Conservation (phyloP, 2,329 filamentous ascomycete species). For the Aureobasidium sp. region DNA sequence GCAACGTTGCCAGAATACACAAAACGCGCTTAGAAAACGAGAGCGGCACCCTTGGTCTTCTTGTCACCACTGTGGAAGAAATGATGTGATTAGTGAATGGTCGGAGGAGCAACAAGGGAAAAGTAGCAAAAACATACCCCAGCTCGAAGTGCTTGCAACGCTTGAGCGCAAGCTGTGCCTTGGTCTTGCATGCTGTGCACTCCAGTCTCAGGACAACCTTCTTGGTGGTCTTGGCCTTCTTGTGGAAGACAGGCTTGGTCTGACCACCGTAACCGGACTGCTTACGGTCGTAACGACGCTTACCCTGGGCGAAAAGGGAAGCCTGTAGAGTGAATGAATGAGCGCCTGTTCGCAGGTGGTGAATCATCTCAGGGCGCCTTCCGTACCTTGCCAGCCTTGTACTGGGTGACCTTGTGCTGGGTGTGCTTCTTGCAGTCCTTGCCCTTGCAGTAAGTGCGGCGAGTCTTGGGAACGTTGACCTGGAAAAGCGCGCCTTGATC, state of each 20-base stretch:
- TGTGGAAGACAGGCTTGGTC: slow-evolving; percentile 99
- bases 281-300: slow-evolving; percentile 99
- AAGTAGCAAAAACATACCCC: slow-evolving; percentile 65
- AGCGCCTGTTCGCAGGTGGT: background rate
- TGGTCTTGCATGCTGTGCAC: slow-evolving; percentile 96
- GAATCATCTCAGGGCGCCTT: background rate
- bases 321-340: slow-evolving; percentile 45
- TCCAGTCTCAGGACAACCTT: slow-evolving; percentile 98
- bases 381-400: slow-evolving; percentile 87
- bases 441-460: slow-evolving; percentile 96
- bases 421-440: slow-evolving; percentile 73
- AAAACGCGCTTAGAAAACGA: slow-evolving; percentile 81
- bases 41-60: slow-evolving; percentile 99
- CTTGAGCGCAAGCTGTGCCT: slow-evolving; percentile 96
- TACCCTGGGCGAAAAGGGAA: slow-evolving; percentile 95
- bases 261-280: slow-evolving; percentile 99
- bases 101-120: slow-evolving; percentile 16
- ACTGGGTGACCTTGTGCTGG: slow-evolving; percentile 91
- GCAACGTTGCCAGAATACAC: slow-evolving; percentile 20
- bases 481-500: slow-evolving; percentile 31
- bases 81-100: slow-evolving; percentile 40
- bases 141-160: slow-evolving; percentile 99
- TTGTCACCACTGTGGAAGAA: slow-evolving; percentile 79
- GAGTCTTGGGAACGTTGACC: slow-evolving; percentile 98
- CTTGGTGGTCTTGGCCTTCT: slow-evolving; percentile 99